phyloP scores from a whole-genome alignment of 164 flowering plant species.

The Piper longum region DNA sequence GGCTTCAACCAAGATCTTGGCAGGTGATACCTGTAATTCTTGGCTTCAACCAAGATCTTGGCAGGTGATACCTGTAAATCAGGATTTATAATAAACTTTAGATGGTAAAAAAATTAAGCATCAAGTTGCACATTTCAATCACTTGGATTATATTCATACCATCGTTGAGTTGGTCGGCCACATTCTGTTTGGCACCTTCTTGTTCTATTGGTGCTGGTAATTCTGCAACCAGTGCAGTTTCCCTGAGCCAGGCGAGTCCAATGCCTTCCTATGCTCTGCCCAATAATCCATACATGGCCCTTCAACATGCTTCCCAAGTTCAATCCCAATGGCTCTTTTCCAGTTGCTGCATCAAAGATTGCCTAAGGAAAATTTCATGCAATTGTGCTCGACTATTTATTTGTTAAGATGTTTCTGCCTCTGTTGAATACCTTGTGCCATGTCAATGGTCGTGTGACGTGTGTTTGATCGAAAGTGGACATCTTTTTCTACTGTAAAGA shows the following conservation, averaged over 20 bases:
- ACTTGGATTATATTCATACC: constrained; percentile 27
- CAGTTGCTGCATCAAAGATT: constrained; percentile 61
- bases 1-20: constrained; percentile 41
- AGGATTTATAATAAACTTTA: neutral
- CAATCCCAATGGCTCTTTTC: constrained; percentile 75
- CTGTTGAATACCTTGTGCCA: constrained; percentile 71
- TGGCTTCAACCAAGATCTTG: constrained; percentile 95
- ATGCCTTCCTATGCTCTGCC: constrained; percentile 90
- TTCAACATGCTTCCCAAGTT: constrained; percentile 91
- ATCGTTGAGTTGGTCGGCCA: constrained; percentile 79
- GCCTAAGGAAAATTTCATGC: constrained; percentile 32
- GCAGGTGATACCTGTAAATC: constrained; percentile 82
- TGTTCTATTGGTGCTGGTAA: constrained; percentile 55
- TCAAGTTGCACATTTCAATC: too few species aligned
- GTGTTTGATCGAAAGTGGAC: constrained; percentile 28
- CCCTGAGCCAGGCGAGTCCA: constrained; percentile 73
- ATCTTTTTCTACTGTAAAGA: constrained; percentile 58
- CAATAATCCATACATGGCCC: constrained; percentile 94
- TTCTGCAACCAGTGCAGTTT: constrained; percentile 48
- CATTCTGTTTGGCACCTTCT: constrained; percentile 74
- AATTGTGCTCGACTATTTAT: too few species aligned
- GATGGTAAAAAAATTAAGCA: neutral
- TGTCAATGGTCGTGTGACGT: constrained; percentile 39
- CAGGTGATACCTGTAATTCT: constrained; percentile 71
- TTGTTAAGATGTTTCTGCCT: neutral